Evolutionary conservation across 108 stramenopile genomes (phyloP).

Genomic region (Chaetoceros tenuissimus): DNA sequence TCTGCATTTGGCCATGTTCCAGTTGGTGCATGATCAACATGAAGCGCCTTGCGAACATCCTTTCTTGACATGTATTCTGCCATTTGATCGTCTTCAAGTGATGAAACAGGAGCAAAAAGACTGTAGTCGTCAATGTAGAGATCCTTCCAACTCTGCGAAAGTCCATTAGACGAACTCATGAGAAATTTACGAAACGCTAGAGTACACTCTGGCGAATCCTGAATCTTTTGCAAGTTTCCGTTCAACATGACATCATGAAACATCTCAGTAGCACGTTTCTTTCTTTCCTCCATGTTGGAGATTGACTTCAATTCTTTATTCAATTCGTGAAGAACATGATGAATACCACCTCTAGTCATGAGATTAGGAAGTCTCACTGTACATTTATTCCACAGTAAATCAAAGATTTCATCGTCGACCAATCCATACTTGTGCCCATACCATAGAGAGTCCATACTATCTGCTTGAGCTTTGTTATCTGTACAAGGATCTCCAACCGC

Average conservation of each 20-base stretch:
- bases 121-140: conserved; percentile 53
- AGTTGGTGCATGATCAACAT: conserved; percentile 37
- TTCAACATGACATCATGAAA: conserved; percentile 15
- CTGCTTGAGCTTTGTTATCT: conserved; percentile 49
- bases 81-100: conserved; percentile 40
- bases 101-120: conserved; percentile 37
- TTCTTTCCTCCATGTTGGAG: background rate
- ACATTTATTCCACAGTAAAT: conserved; percentile 47
- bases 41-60: conserved; percentile 45
- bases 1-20: conserved; percentile 35
- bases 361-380: conserved; percentile 24
- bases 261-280: conserved; percentile 6
- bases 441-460: conserved; percentile 57
- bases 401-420: conserved; percentile 42
- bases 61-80: conserved; percentile 36
- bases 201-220: conserved; percentile 21
- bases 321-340: conserved; percentile 11
- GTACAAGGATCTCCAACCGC: conserved; percentile 67
- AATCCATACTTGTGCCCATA: conserved; percentile 60
- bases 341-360: conserved; percentile 25
- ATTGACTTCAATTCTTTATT: conserved; percentile 17
- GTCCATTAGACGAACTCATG: conserved; percentile 25
- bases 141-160: conserved; percentile 52
- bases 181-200: conserved; percentile 49
- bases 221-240: background rate